Evolutionary conservation across 805 yeast genomes (phyloP), one percentile per base, ranked within the genome.

Genomic region (Jamesozyma rosinii): DNA sequence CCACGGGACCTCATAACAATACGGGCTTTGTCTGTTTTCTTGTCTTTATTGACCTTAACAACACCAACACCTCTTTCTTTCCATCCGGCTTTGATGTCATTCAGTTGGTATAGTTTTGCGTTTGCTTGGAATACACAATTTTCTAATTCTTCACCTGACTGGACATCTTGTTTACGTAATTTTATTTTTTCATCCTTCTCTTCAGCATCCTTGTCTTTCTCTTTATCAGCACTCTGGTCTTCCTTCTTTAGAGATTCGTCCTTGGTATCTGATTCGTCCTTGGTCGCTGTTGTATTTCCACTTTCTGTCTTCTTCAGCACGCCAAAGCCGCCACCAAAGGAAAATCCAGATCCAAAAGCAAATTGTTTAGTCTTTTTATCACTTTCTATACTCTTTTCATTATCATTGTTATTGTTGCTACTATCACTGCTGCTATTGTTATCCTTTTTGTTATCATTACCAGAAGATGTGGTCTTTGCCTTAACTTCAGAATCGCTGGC

Each of bases 101-200:
- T 67, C 26, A 89, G 67, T 54, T 84, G 83, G 58, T 89, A 92
- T 22, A 92, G 66, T 57, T 89, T 86, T 3, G 94, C 86, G 38
- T 82, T 79, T 32, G 83, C 74, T 36, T 77, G 76, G 59, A 76
- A 85, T 6, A 81, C 57, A 0, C 83, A 75, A 29, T 69, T 69
- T 59, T 92, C 98, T 44, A 77, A 71, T 61, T 92, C 98, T 62
- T 92, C 98, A 1, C 97, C 98, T 0, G 97, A 87, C 45, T 77
- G 72, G 10, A 80, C 66, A 3, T 74, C 74, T 49, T 76, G 77
- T 53, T 74, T 77, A 39, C 72, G 72, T 37, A 82, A 65, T 44
- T 79, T 83, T 6, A 84, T 52, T n/a, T 55, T 42, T n/a, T 53
- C 54, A 14, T 53, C 51, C 15, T 55, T 35, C 19, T 24, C 29